Evolutionary conservation across 495 filamentous ascomycete species (phyloP).

Genomic region (Podospora tetraspora): DNA sequence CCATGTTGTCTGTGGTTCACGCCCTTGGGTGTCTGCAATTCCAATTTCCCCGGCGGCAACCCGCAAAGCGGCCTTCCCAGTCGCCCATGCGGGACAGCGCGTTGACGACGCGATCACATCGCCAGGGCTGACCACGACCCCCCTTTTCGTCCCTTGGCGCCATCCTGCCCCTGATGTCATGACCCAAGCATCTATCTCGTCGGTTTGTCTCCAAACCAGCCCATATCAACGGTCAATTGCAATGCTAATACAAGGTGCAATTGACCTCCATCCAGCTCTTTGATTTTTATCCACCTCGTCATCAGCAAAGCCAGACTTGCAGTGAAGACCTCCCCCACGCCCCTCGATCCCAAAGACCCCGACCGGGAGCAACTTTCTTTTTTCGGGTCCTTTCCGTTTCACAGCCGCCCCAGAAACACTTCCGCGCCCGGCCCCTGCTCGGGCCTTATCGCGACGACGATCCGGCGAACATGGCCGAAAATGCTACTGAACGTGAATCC

Average conservation of each 20-base stretch:
- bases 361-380: neutral
- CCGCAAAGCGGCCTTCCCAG: neutral
- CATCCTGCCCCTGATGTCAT: neutral
- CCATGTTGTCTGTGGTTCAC: neutral
- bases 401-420: slow-evolving; percentile 2
- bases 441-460: neutral
- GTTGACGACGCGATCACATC: neutral
- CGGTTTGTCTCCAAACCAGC: neutral
- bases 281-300: too few relatives aligned
- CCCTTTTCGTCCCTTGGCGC: neutral
- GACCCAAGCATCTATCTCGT: neutral
- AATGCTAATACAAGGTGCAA: neutral
- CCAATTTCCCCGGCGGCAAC: slow-evolving; percentile 1
- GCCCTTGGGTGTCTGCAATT: neutral
- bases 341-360: neutral
- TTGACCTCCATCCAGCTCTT: neutral
- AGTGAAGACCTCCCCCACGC: neutral
- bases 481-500: neutral
- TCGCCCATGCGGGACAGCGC: neutral
- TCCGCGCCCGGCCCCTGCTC: neutral
- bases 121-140: neutral
- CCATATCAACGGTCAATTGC: neutral
- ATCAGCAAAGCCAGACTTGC: neutral
- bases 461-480: neutral
- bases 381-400: slow-evolving; percentile 4